Evolutionary conservation across 129 eudicot genomes (phyloP).

Genomic region (Logfia minima): DNA sequence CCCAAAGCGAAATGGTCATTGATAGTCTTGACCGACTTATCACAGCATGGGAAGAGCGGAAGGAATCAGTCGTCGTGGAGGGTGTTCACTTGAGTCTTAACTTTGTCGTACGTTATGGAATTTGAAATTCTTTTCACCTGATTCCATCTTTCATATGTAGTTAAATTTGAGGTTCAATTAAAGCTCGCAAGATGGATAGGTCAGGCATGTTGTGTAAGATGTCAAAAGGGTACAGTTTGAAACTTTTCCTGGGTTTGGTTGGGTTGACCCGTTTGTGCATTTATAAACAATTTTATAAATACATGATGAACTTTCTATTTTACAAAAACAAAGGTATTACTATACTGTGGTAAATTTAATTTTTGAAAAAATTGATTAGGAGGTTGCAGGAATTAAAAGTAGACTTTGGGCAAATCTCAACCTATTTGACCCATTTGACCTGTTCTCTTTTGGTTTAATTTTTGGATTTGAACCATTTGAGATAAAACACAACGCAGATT

Average conservation of each 20-base stretch:
- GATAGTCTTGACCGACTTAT: slow-evolving; percentile 89
- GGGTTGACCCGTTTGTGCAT: neutral
- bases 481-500: neutral
- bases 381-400: neutral
- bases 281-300: too few relatives aligned
- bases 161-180: neutral
- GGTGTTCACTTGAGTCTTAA: slow-evolving; percentile 96
- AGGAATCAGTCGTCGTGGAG: slow-evolving; percentile 91
- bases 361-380: neutral
- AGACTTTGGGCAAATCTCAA: neutral
- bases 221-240: neutral
- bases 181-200: neutral
- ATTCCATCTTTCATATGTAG: neutral
- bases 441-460: neutral
- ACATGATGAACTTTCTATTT: neutral
- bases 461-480: neutral
- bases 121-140: neutral
- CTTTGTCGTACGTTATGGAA: slow-evolving; percentile 60
- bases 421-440: neutral
- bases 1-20: slow-evolving; percentile 97
- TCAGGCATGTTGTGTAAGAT: neutral
- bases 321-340: neutral
- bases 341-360: neutral
- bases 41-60: slow-evolving; percentile 90
- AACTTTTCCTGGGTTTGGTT: neutral